phyloP scores from a whole-genome alignment of 192 early-diverging fungal species.

The Coemansia umbellata region DNA sequence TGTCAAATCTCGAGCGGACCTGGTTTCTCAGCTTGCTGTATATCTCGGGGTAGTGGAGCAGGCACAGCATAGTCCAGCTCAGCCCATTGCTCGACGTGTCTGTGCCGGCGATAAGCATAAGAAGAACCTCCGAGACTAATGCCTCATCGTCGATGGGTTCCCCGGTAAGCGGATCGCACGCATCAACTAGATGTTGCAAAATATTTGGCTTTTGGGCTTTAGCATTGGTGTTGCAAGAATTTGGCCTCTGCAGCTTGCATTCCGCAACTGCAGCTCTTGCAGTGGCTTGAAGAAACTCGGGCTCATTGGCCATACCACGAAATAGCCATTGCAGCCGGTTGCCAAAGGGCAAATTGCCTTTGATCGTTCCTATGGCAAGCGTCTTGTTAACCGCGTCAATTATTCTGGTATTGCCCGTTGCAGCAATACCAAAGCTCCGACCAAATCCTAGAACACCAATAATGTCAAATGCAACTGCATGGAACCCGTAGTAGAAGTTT shows the following conservation, averaged over 20 bases:
- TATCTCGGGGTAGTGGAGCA: conserved; percentile 30
- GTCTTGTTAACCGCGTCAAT: conserved; percentile 14
- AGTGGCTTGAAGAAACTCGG: background rate
- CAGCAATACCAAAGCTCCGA: conserved; percentile 12
- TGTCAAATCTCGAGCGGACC: conserved; percentile 20
- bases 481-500: conserved; percentile 42
- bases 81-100: conserved; percentile 51
- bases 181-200: conserved; percentile 42
- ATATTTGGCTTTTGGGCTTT: conserved; percentile 11
- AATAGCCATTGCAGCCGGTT: conserved; percentile 9
- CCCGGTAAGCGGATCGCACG: conserved; percentile 31
- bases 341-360: conserved; percentile 1
- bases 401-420: conserved; percentile 8
- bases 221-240: background rate
- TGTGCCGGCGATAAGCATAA: conserved; percentile 43
- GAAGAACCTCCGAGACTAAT: conserved; percentile 16
- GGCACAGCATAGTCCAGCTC: conserved; percentile 26
- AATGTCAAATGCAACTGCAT: conserved; percentile 32
- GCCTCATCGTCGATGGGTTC: conserved; percentile 2
- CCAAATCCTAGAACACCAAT: conserved; percentile 42
- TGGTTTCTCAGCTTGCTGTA: conserved; percentile 18
- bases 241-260: background rate
- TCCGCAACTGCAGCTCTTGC: conserved; percentile 3
- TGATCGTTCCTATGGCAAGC: conserved; percentile 2
- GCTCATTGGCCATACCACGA: background rate